phyloP scores from a whole-genome alignment of 108 stramenopile genomes.

The Ochromonas danica region DNA sequence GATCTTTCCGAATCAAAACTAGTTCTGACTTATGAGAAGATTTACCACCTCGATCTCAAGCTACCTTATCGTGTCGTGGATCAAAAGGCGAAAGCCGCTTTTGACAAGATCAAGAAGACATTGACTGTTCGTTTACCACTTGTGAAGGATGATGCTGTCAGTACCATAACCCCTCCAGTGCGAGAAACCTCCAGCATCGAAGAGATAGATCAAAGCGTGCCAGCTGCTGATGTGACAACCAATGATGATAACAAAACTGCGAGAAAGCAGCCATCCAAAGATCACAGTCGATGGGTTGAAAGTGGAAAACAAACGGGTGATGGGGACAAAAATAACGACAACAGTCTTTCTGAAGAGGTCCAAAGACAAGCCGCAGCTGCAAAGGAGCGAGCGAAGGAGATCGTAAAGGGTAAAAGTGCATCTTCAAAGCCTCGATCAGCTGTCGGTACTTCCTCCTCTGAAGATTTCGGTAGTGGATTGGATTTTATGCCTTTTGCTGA shows the following conservation, averaged over 20 bases:
- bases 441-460: neutral
- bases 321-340: too few species aligned
- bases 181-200: neutral
- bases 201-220: neutral
- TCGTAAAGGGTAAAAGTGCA: too few species aligned
- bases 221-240: neutral
- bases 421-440: neutral
- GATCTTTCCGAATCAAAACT: conserved; percentile 32
- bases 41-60: conserved; percentile 27
- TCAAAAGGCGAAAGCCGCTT: conserved; percentile 31
- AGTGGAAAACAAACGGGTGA: too few species aligned
- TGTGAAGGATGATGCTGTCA: neutral
- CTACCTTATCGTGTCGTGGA: conserved; percentile 43
- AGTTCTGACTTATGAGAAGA: neutral
- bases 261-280: neutral
- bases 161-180: neutral
- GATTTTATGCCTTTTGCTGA: neutral
- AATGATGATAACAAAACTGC: neutral
- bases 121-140: conserved; percentile 19
- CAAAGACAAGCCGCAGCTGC: neutral
- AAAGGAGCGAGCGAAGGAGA: too few species aligned
- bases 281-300: too few species aligned
- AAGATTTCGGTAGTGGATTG: neutral
- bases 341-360: too few species aligned
- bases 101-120: conserved; percentile 31